Evolutionary conservation across 2,329 filamentous ascomycete species (phyloP).

Genomic region (Didymella glomerata): DNA sequence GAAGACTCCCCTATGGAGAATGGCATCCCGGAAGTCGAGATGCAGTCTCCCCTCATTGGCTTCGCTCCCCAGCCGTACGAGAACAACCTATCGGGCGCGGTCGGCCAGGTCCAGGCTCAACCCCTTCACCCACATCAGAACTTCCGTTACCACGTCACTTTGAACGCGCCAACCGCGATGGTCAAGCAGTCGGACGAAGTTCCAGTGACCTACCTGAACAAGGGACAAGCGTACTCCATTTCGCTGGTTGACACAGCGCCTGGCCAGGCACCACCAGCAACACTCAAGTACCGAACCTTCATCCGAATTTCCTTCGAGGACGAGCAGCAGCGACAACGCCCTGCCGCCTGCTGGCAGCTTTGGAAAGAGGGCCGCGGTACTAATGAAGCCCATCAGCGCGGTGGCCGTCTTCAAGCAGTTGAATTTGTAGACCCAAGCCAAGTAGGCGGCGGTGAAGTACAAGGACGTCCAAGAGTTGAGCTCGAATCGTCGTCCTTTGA

Average conservation of each 20-base stretch:
- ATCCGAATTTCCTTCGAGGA: slow-evolving; percentile 98
- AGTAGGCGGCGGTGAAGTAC: slow-evolving; percentile 61
- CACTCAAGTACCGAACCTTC: slow-evolving; percentile 83
- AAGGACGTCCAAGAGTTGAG: slow-evolving; percentile 57
- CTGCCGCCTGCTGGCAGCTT: slow-evolving; percentile 83
- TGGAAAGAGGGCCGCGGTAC: slow-evolving; percentile 98
- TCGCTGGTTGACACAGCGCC: slow-evolving; percentile 81
- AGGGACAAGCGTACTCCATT: slow-evolving; percentile 91
- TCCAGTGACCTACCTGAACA: slow-evolving; percentile 97
- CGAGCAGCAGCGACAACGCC: slow-evolving; percentile 86
- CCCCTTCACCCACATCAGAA: slow-evolving; percentile 56
- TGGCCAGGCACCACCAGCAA: slow-evolving; percentile 62
- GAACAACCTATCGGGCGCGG: slow-evolving; percentile 57
- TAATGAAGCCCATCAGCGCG: slow-evolving; percentile 92
- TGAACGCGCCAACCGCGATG: slow-evolving; percentile 97
- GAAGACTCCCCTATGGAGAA: slow-evolving; percentile 73
- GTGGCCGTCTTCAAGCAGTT: slow-evolving; percentile 90
- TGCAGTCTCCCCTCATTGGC: slow-evolving; percentile 68
- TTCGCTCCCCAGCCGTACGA: slow-evolving; percentile 62
- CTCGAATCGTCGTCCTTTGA: slow-evolving; percentile 79
- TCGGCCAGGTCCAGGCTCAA: slow-evolving; percentile 17
- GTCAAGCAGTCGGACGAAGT: slow-evolving; percentile 89
- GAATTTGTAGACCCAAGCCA: slow-evolving; percentile 81
- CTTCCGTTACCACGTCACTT: slow-evolving; percentile 81
- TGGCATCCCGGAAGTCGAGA: slow-evolving; percentile 62